Evolutionary conservation across 768 basidiomycete species (phyloP).

Genomic region (Gelatoporia subvermispora): DNA sequence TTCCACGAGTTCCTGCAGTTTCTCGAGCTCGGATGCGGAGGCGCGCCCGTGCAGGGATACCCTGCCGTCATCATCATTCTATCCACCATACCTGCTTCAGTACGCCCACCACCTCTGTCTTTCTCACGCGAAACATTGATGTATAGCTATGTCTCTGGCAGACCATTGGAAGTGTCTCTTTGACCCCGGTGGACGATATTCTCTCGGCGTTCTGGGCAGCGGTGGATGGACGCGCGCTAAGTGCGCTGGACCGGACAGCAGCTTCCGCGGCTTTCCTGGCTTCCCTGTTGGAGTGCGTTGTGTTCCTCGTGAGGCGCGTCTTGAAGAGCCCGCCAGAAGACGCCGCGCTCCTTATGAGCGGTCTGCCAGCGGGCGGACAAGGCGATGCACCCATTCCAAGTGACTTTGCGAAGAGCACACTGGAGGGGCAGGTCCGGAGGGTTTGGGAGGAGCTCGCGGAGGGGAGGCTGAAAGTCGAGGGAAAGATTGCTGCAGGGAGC

Average conservation of each 20-base stretch:
- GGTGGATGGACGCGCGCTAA: slow-evolving; percentile 60
- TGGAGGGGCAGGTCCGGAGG: slow-evolving; percentile 41
- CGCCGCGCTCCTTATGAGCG: slow-evolving; percentile 2
- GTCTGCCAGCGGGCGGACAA: background rate
- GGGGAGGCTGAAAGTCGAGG: slow-evolving; percentile 43
- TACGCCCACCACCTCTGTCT: slow-evolving; percentile 30
- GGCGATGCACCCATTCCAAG: background rate
- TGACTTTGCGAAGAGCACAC: slow-evolving; percentile 6
- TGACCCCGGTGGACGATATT: slow-evolving; percentile 40
- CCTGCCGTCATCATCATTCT: slow-evolving; percentile 76
- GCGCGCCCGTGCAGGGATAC: slow-evolving; percentile 74
- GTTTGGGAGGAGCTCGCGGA: slow-evolving; percentile 45
- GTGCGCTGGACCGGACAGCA: slow-evolving; percentile 46
- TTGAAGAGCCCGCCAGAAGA: slow-evolving; percentile 17
- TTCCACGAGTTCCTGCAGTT: slow-evolving; percentile 78
- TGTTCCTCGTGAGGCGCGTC: slow-evolving; percentile 50
- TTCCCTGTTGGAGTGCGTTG: slow-evolving; percentile 64
- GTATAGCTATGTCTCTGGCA: too few relatives aligned
- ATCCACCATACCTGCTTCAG: slow-evolving; percentile 70
- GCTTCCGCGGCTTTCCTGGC: slow-evolving; percentile 63
- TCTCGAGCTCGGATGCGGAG: slow-evolving; percentile 74
- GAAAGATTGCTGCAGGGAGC: slow-evolving; percentile 35
- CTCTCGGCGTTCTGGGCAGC: slow-evolving; percentile 84
- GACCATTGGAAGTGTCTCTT: slow-evolving; percentile 16
- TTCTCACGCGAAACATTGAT: too few relatives aligned